phyloP scores from a whole-genome alignment of 176 grass and related monocot genomes.

The Secale cereale region DNA sequence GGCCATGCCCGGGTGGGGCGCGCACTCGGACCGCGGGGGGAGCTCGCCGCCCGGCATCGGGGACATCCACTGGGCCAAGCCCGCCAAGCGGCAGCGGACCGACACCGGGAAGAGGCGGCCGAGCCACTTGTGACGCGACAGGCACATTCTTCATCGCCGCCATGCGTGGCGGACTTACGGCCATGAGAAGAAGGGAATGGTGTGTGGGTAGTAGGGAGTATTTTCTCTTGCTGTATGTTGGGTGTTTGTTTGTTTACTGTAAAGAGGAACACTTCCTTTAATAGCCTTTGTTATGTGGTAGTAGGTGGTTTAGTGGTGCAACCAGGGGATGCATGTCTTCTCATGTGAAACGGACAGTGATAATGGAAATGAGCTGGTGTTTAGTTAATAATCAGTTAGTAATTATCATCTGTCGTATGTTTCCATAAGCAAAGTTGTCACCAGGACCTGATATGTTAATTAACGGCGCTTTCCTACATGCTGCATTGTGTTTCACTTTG shows the following conservation, averaged over 20 bases:
- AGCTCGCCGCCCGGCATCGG: slow-evolving; percentile 46
- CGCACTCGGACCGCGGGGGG: slow-evolving; percentile 29
- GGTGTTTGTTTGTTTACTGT: slow-evolving; percentile 22
- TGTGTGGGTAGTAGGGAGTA: background rate
- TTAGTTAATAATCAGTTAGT: slow-evolving; percentile 13
- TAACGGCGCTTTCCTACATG: background rate
- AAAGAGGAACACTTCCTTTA: slow-evolving; percentile 16
- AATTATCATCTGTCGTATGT: background rate
- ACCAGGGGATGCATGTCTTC: background rate
- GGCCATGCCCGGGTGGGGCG: slow-evolving; percentile 49
- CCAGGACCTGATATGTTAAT: background rate
- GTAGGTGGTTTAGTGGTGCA: background rate
- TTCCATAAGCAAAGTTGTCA: background rate
- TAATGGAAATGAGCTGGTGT: background rate
- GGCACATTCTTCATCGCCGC: slow-evolving; percentile 2
- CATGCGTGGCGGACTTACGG: background rate
- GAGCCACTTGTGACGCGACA: slow-evolving; percentile 64
- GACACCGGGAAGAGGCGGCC: slow-evolving; percentile 85
- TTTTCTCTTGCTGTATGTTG: slow-evolving; percentile 24
- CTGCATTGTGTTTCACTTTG: background rate
- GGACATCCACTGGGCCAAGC: slow-evolving; percentile 97
- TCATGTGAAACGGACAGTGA: slow-evolving; percentile 2
- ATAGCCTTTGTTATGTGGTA: slow-evolving; percentile 5
- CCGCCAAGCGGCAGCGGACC: slow-evolving; percentile 76
- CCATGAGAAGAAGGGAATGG: background rate